Percentiles rank a stretch among this genome's conserved stretches.
Conservation (phyloP, 164 flowering plant genomes). For the Buxus sempervirens region DNA sequence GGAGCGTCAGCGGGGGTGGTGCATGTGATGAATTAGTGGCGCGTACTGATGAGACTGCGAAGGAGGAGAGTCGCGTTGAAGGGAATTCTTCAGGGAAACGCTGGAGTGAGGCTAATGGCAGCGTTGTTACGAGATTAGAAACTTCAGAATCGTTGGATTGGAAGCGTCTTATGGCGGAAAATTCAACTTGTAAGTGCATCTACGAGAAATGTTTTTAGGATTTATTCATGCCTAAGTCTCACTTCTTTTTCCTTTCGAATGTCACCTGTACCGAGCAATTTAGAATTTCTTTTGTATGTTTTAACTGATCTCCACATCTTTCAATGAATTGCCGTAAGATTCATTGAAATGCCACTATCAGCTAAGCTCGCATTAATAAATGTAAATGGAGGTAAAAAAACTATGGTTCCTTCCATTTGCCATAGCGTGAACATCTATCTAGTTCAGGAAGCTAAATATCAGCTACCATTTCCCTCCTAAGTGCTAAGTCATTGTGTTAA, state of each 20-base stretch:
- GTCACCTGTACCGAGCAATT: background rate
- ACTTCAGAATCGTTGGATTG: conserved; percentile 70
- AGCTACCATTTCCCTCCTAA: too few species aligned
- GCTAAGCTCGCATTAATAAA: background rate
- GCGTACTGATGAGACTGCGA: conserved; percentile 2
- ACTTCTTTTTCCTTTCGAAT: background rate
- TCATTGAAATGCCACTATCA: background rate
- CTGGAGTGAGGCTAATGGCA: conserved; percentile 32
- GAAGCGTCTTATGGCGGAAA: conserved; percentile 64
- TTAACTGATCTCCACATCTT: too few species aligned
- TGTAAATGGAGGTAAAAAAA: background rate
- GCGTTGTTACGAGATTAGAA: conserved; percentile 35
- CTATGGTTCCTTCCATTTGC: background rate
- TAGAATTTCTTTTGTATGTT: background rate
- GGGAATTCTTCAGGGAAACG: conserved; percentile 16
- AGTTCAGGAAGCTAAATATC: background rate
- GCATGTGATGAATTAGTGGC: conserved; percentile 9
- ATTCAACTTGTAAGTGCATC: conserved; percentile 51
- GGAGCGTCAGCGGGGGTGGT: conserved; percentile 45
- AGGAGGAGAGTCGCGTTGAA: conserved; percentile 18
- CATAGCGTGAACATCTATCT: background rate
- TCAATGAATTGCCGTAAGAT: too few species aligned
- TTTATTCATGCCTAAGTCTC: background rate
- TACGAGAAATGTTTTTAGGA: background rate
- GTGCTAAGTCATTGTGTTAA: too few species aligned